phyloP scores from a whole-genome alignment of 2,329 filamentous ascomycete genomes.

The Ceratocystis variospora region DNA sequence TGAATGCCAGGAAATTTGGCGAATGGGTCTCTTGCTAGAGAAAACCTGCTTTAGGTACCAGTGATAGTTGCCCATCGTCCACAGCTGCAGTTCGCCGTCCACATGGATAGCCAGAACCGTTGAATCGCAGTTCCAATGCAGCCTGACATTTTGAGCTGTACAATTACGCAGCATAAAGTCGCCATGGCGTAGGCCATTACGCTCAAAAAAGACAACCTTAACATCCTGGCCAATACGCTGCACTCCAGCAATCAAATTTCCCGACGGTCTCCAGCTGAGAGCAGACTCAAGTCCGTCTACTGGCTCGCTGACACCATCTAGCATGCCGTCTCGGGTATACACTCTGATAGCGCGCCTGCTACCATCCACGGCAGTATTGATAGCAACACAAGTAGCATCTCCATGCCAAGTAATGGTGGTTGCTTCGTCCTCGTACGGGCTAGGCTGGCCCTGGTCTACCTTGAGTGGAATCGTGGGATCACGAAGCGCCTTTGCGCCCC shows the following conservation, averaged over 20 bases:
- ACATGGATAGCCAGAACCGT: constrained; percentile 75
- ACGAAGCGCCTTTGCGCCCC: constrained; percentile 68
- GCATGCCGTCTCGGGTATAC: constrained; percentile 74
- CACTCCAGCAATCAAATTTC: constrained; percentile 79
- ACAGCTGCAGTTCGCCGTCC: constrained; percentile 66
- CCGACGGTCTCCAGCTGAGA: constrained; percentile 80
- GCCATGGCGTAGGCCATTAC: constrained; percentile 93
- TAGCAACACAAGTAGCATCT: constrained; percentile 78
- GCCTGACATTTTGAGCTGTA: constrained; percentile 38
- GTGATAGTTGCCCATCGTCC: constrained; percentile 96
- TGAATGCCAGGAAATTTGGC: constrained; percentile 59
- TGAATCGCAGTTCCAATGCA: constrained; percentile 87
- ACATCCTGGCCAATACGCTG: constrained; percentile 51
- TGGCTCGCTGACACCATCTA: constrained; percentile 90
- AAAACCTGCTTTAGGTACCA: constrained; percentile 96
- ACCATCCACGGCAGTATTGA: constrained; percentile 62
- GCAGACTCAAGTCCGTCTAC: constrained; percentile 80
- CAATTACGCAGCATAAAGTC: constrained; percentile 68
- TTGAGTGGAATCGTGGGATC: constrained; percentile 93
- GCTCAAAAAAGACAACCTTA: constrained; percentile 88
- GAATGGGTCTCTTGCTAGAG: constrained; percentile 28
- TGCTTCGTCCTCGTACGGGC: constrained; percentile 55
- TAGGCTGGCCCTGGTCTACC: constrained; percentile 69
- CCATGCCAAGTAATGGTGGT: constrained; percentile 82
- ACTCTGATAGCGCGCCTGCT: constrained; percentile 70